Conservation (phyloP, 202 grass and related monocot genomes). For the Dendrocalamus latiflorus region DNA sequence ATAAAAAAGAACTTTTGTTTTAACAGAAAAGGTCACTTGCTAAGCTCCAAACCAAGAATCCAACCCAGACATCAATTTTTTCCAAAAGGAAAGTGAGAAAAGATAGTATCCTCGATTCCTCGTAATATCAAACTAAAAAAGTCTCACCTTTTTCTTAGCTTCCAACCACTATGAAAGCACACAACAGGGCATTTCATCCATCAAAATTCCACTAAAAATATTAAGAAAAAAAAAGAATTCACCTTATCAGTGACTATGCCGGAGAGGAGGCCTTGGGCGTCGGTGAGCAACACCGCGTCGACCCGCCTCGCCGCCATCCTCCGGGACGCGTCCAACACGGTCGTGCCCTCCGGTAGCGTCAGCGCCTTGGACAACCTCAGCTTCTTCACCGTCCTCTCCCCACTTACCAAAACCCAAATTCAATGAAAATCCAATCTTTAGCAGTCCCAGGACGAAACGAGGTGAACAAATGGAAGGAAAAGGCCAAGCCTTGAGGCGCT, state of each 20-base stretch:
- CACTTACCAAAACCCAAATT: constrained; percentile 24
- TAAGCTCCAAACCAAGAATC: constrained; percentile 28
- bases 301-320: too few relatives aligned
- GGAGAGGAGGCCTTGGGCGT: too few relatives aligned
- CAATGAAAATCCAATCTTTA: constrained; percentile 32
- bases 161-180: not conserved
- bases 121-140: constrained; percentile 15
- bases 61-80: constrained; percentile 4
- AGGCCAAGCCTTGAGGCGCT: not conserved
- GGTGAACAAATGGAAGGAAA: not conserved
- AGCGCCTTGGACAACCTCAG: too few relatives aligned
- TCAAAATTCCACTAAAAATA: constrained; percentile 13
- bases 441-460: not conserved
- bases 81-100: not conserved
- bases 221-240: not conserved
- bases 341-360: too few relatives aligned
- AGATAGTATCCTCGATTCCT: constrained; percentile 2
- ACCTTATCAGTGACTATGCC: too few relatives aligned
- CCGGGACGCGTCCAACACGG: too few relatives aligned
- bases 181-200: not conserved
- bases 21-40: constrained; percentile 23
- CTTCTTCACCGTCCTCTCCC: too few relatives aligned
- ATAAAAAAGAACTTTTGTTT: constrained; percentile 6
- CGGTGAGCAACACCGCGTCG: too few relatives aligned
- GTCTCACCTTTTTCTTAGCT: not conserved